phyloP scores from a whole-genome alignment of 169 alveolate species.

The Plasmodium knowlesi region DNA sequence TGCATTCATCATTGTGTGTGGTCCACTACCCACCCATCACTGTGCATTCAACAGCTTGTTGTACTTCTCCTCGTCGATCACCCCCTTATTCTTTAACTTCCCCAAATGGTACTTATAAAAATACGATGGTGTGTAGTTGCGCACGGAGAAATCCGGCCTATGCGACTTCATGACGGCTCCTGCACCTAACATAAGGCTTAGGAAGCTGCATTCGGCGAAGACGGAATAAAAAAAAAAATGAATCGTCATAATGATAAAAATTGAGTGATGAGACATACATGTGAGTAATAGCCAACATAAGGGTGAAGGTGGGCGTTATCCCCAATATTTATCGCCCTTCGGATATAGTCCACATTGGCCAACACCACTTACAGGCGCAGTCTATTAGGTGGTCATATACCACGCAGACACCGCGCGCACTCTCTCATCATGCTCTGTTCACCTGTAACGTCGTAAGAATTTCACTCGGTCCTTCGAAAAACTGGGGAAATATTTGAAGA shows the following conservation, averaged over 20 bases:
- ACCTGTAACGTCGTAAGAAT: constrained; percentile 75
- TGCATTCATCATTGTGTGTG: neutral
- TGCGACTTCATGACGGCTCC: constrained; percentile 17
- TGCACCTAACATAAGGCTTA: constrained; percentile 50
- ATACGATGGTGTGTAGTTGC: constrained; percentile 34
- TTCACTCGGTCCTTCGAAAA: constrained; percentile 66
- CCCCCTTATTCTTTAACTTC: constrained; percentile 37
- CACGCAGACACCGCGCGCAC: neutral
- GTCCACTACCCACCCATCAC: neutral
- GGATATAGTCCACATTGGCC: neutral
- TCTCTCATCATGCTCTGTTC: neutral
- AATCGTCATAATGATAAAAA: neutral
- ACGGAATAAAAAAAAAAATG: neutral
- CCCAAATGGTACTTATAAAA: constrained; percentile 56
- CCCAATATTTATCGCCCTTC: neutral
- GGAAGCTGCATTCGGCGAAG: constrained; percentile 15
- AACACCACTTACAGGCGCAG: neutral
- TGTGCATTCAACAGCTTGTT: constrained; percentile 16
- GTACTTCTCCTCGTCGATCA: constrained; percentile 48
- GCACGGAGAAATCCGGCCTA: constrained; percentile 46
- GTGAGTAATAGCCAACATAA: neutral
- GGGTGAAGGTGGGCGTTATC: neutral
- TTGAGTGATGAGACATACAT: neutral
- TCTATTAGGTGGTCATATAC: neutral
- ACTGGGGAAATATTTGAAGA: constrained; percentile 55